Conservation (phyloP, 2,329 filamentous ascomycete genomes). For the Cladobotryum protrusum region DNA sequence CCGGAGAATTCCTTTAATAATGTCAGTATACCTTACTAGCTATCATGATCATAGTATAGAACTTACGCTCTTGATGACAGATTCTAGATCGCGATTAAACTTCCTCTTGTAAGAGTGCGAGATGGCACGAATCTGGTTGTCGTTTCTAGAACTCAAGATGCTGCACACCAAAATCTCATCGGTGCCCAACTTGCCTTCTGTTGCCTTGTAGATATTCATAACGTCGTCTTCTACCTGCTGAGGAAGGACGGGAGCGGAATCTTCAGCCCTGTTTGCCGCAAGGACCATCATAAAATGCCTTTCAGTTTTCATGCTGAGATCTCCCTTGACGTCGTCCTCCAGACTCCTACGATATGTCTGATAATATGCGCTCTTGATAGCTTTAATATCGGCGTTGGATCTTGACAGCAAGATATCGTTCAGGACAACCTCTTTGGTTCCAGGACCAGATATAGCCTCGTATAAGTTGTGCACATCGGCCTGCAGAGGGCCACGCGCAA, state of each 20-base stretch:
- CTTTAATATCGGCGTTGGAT: conserved; percentile 79
- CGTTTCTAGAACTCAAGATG: conserved; percentile 68
- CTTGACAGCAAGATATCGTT: conserved; percentile 81
- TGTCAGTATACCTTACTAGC: neutral
- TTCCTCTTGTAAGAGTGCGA: conserved; percentile 65
- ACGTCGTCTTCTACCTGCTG: conserved; percentile 71
- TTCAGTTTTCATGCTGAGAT: conserved; percentile 82
- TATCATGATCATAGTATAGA: neutral
- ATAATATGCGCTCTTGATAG: conserved; percentile 76
- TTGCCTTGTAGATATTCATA: conserved; percentile 68
- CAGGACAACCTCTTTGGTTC: conserved; percentile 79
- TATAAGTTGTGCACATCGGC: conserved; percentile 68
- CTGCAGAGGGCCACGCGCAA: conserved; percentile 71
- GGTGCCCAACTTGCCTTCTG: conserved; percentile 64
- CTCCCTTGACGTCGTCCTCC: conserved; percentile 65
- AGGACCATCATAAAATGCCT: conserved; percentile 79
- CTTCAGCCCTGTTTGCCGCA: conserved; percentile 67
- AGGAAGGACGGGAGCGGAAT: conserved; percentile 66
- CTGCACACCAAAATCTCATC: conserved; percentile 73
- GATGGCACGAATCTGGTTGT: conserved; percentile 80
- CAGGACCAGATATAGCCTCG: conserved; percentile 67
- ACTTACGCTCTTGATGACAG: conserved; percentile 63
- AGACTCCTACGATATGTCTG: conserved; percentile 60
- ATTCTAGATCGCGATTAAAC: conserved; percentile 64
- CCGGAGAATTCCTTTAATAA: conserved; percentile 66